Base-by-base conservation (phyloP, 176 grass and related monocot genomes). In the Lolium perenne region DNA sequence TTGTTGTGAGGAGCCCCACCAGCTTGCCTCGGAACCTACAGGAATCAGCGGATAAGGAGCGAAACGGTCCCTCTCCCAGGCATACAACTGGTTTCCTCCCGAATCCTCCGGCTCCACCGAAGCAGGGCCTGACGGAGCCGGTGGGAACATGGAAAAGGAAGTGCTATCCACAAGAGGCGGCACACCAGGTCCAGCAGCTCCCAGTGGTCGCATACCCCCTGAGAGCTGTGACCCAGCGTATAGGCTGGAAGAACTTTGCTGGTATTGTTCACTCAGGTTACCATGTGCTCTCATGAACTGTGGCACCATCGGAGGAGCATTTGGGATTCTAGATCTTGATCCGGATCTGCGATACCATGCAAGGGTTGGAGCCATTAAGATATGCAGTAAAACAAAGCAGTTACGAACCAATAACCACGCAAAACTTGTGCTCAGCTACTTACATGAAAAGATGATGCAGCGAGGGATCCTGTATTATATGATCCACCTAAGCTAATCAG, bases 31-130 rank as follows among this genome's bases (percentile, higher is more conserved):
- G 70, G 55, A 82, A 76, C 92, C 89, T 7, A 89, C 26, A 14
- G 82, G 83, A 6, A 77, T 49, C 54, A 92, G 80, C 0, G 83
- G 92, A 25, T 92, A 87, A 10, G 90, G 83, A 3, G 90, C 80
- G 14, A 94, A 83, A 21, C 84, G 78, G 16, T 89, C 88, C 47
- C 78, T 72, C 26, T 94, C 90, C 92, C 88, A 92, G 32, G 84
- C 74, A 38, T 91, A 89, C 77, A 89, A 87, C 55, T 35, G 83
- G 60, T 82, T 92, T 58, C 82, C 88, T 82, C 82, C 59, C 20
- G 38, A 23, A 32, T 88, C 89, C 22, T 93, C 95, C 1, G 43
- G 35, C 38, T 92, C 86, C 77, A 88, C 41, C 50, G 64, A 81
- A 58, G 54, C 84, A 32, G 56, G 79, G 25, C 79, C 75, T 11